A percentile compares a stretch with the other conserved stretches of the same genome.
These are phyloP conservation scores for Tylopilus intermedius DNA, from an alignment of 768 basidiomycete species.

Conservation along the genomic window DNA sequence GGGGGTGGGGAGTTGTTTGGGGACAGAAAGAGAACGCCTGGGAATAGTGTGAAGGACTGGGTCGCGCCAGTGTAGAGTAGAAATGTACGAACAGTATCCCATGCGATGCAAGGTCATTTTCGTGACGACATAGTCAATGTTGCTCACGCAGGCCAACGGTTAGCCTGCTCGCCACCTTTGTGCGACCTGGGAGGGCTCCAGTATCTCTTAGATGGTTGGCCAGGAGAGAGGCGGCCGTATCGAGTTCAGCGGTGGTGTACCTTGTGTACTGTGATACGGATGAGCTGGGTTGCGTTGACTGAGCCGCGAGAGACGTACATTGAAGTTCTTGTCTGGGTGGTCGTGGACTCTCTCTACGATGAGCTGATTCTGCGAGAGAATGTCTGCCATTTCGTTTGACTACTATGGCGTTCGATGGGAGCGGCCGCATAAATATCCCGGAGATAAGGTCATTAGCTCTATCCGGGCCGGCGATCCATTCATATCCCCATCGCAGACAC, in stretches of 20 bases:
- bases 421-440: too few relatives aligned
- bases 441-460: too few relatives aligned
- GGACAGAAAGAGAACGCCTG: conserved; percentile 34
- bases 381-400: conserved; percentile 14
- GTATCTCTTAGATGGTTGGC: conserved; percentile 21
- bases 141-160: conserved; percentile 26
- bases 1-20: conserved; percentile 44
- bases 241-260: conserved; percentile 23
- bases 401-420: too few relatives aligned
- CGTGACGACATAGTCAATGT: conserved; percentile 24
- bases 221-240: conserved; percentile 25
- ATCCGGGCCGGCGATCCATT: too few relatives aligned
- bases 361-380: conserved; percentile 27
- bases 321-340: conserved; percentile 21
- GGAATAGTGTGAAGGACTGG: not conserved
- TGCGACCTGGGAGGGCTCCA: conserved; percentile 19
- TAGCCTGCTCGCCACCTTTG: conserved; percentile 19
- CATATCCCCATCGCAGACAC: too few relatives aligned
- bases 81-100: conserved; percentile 26
- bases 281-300: not conserved
- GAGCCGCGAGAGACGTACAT: conserved; percentile 4
- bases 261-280: conserved; percentile 16
- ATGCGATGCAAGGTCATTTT: conserved; percentile 28
- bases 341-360: conserved; percentile 17
- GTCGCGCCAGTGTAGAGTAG: not conserved